Evolutionary conservation across 176 grass and related monocot genomes (phyloP).

Genomic region (Luzula sylvatica): DNA sequence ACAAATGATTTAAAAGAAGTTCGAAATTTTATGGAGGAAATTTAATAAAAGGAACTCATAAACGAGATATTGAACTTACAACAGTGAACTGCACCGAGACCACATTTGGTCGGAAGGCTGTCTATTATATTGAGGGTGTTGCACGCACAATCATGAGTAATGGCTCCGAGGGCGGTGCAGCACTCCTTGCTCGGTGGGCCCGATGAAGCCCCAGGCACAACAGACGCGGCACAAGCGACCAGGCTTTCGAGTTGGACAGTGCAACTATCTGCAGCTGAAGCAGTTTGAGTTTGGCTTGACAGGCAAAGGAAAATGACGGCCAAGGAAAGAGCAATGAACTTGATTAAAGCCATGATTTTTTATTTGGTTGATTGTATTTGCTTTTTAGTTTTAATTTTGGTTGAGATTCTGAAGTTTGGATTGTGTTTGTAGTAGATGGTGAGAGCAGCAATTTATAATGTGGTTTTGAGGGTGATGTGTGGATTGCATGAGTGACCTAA

Average conservation of each 20-base stretch:
- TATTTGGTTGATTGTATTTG: too few species aligned
- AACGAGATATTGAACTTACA: slow-evolving; percentile 25
- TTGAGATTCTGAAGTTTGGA: too few species aligned
- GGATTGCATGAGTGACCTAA: too few species aligned
- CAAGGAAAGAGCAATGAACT: slow-evolving; percentile 7
- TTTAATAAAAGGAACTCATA: too few species aligned
- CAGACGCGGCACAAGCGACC: slow-evolving; percentile 50
- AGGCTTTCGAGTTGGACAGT: slow-evolving; percentile 43
- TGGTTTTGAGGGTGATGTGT: too few species aligned
- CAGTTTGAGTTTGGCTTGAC: background rate
- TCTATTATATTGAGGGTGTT: slow-evolving; percentile 64
- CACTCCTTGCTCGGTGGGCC: slow-evolving; percentile 48
- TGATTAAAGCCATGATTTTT: background rate
- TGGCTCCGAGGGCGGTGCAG: slow-evolving; percentile 48
- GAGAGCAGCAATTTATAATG: too few species aligned
- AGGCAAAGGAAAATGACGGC: slow-evolving; percentile 14
- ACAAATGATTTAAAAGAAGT: too few species aligned
- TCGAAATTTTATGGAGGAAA: too few species aligned
- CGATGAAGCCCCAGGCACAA: slow-evolving; percentile 43
- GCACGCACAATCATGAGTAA: slow-evolving; percentile 57
- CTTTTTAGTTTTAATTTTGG: too few species aligned
- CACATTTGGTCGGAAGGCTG: slow-evolving; percentile 59
- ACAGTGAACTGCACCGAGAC: slow-evolving; percentile 32
- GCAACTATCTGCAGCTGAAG: slow-evolving; percentile 26
- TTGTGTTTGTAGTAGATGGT: too few species aligned